Evolutionary conservation across 2,329 filamentous ascomycete genomes (phyloP), one percentile per base, ranked within the genome.

Genomic region (Fusarium scirpi): DNA sequence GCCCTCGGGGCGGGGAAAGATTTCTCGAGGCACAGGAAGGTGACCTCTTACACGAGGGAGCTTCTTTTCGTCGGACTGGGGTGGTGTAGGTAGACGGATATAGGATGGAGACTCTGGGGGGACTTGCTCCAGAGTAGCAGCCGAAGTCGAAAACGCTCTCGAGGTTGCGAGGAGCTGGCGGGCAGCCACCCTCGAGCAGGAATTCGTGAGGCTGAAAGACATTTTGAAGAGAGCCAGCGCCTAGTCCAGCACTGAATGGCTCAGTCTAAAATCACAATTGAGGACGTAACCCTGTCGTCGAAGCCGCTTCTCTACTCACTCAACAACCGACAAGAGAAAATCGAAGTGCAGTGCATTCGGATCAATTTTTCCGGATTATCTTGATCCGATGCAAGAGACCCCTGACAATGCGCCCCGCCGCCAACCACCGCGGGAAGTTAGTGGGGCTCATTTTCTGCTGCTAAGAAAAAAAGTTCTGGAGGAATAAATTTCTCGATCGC

Each of bases 51-150:
- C 79, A 12, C 81, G 80, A 3, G 80, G 76, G 4, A 76, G 81
- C 65, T 79, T 82, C 16, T 78, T 78, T 72, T 87, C 83, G 32
- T 88, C 85, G 53, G 91, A 89, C 79, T 97, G 94, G n/a, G 89
- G 87, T 51, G 92, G 87, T 72, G 86, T 85, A 49, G 94, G 95
- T 58, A 98, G 85, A 71, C 93, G 90, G 82, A 98, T 92, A 84
- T 92, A 98, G 70, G 88, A 87, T 48, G 96, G 95, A 38, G 94
- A 97, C 79, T 98, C 93, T 51, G 96, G 95, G 20, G 91, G 91
- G 69, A 94, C 92, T 48, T 84, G 83, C 64, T 88, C 81, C 76
- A 78, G 61, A 76, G 81, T 80, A 48, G 78, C 70, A 54, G 77
- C 69, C 25, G 79, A 79, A 10, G 77, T 78, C 24, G 80, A 80